Evolutionary conservation across 495 filamentous ascomycete genomes (phyloP).

Genomic region (Penicillium egyptiacum): DNA sequence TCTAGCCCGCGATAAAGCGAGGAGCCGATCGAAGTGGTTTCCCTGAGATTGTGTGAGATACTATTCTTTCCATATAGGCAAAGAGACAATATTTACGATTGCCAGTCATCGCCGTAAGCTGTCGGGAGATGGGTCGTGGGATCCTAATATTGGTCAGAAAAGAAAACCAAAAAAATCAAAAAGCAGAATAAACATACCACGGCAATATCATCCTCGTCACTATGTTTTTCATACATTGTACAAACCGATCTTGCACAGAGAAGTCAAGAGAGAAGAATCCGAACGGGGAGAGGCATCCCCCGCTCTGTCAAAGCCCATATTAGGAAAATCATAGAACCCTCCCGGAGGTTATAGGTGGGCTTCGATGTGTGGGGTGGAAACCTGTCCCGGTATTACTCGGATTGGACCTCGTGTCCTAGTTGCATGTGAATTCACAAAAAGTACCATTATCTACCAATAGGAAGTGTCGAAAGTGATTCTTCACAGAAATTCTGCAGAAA

Average conservation of each 20-base stretch:
- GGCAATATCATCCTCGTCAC: neutral
- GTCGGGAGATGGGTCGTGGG: neutral
- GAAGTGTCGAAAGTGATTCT: neutral
- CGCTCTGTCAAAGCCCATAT: too few relatives aligned
- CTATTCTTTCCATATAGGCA: neutral
- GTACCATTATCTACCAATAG: neutral
- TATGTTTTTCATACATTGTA: neutral
- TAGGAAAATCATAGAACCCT: too few relatives aligned
- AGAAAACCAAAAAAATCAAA: neutral
- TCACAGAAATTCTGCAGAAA: neutral
- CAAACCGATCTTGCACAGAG: neutral
- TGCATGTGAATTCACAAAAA: neutral
- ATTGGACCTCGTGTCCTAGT: neutral
- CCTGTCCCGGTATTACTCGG: neutral
- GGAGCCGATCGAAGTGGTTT: constrained; percentile 25
- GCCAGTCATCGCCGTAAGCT: constrained; percentile 15
- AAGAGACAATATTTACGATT: constrained; percentile 11
- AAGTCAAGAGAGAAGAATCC: neutral
- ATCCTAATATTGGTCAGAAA: constrained; percentile 7
- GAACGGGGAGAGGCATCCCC: too few relatives aligned
- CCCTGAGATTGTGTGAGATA: constrained; percentile 7
- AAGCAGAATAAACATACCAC: neutral
- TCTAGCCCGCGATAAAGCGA: constrained; percentile 20
- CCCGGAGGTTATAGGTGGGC: neutral
- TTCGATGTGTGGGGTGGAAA: neutral